phyloP scores from a whole-genome alignment of 345 rosid species.

The Microcos paniculata region DNA sequence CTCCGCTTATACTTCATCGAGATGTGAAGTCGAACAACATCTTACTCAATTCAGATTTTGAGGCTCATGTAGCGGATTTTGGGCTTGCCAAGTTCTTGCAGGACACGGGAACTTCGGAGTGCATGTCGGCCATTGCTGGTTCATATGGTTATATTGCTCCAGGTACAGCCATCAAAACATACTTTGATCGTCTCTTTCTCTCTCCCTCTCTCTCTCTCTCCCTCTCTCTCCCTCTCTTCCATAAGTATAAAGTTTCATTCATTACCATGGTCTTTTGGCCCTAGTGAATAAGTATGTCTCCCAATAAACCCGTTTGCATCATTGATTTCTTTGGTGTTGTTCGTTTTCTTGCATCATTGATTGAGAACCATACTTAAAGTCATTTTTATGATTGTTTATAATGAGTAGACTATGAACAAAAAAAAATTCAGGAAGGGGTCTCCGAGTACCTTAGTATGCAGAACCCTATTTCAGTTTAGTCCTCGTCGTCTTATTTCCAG shows the following conservation, averaged over 20 bases:
- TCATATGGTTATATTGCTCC: constrained; percentile 98
- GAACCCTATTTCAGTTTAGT: neutral
- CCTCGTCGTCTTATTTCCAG: neutral
- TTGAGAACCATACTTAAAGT: neutral
- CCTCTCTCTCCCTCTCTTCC: neutral
- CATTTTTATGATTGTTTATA: neutral
- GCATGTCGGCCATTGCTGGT: constrained; percentile 97
- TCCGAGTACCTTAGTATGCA: neutral
- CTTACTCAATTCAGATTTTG: constrained; percentile 72
- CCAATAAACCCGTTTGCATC: neutral
- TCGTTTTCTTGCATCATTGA: too few species aligned
- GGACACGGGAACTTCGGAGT: constrained; percentile 79
- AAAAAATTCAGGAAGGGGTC: neutral
- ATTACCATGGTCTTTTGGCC: neutral
- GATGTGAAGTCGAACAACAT: constrained; percentile 96
- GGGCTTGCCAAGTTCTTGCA: constrained; percentile 87
- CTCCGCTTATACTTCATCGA: constrained; percentile 81
- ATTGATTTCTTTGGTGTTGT: neutral
- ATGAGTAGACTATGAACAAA: neutral
- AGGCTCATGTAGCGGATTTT: constrained; percentile 97
- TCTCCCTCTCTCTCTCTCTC: neutral
- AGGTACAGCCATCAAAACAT: constrained; percentile 40
- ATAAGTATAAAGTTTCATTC: neutral
- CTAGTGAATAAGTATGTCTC: neutral
- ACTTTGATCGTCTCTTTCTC: neutral